Base-by-base conservation (phyloP, 2,329 filamentous ascomycete genomes). In the Drechslera avenae region DNA sequence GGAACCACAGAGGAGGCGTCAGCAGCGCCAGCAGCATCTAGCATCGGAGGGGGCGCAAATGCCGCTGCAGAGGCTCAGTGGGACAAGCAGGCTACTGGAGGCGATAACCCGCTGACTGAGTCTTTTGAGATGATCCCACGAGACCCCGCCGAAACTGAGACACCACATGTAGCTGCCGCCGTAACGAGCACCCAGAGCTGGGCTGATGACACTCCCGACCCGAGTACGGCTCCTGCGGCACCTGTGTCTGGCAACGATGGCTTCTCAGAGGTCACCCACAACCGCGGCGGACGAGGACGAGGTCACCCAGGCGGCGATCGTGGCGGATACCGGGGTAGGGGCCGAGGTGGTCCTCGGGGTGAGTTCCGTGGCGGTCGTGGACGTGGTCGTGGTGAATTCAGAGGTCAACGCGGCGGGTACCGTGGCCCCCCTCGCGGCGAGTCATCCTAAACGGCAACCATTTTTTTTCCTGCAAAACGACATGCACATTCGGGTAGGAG, bases 91-190 rank as follows among this genome's bases (percentile, higher is more conserved):
- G 70, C 74, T 39, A 69, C 72, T 34, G 75, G 73, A 13, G 75
- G 79, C 17, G 76, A 78, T 41, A 76, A 80, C 47, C 77, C 80
- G 18, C 69, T 80, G 34, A 77, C 80, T 21, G 89, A 92, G 60
- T 83, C 81, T 45, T 94, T 90, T 84, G 87, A 95, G 53, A 85
- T 91, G 71, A 79, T 90, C 36, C 85, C 90, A 43, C 85, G 87
- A 49, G 84, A 92, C 66, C 82, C 86, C 39, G 77, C 84, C 43
- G 91, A 95, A 79, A 87, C 88, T 4, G 89, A 94, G 55, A 84
- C 81, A 31, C 85, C 84, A 31, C 71, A 84, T 34, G 76, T 80
- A 39, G 57, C 70, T 16, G 73, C 74, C 12, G 67, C 73, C 16
- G 83, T 84, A 19, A 85, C 83, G n/a, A 83, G 85, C 39, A 85